These are phyloP conservation scores for Gracilaria gracilis DNA, from an alignment of 23 red algal species.

Conservation along the genomic window DNA sequence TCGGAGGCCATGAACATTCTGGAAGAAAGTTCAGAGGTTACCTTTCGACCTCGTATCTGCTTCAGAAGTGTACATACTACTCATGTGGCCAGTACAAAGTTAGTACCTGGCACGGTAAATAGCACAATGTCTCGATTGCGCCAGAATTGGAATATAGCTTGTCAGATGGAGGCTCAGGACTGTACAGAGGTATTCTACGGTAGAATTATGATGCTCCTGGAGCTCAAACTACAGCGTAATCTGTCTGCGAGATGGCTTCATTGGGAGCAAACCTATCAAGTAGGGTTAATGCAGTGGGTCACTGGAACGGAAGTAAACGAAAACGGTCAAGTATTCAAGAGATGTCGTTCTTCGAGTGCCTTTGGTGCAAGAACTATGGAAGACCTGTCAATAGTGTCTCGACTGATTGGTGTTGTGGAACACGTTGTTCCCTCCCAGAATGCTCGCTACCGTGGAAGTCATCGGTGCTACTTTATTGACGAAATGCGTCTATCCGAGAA, in stretches of 20 bases:
- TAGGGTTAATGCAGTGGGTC: background rate
- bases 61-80: background rate
- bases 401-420: constrained; percentile 18
- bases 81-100: background rate
- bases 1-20: background rate
- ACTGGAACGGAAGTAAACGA: background rate
- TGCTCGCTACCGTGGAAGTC: background rate
- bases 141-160: background rate
- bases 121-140: background rate
- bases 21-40: background rate
- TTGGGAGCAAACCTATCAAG: constrained; percentile 5
- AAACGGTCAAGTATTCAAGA: background rate
- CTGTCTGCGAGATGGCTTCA: background rate
- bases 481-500: background rate
- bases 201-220: background rate
- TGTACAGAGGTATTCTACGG: background rate
- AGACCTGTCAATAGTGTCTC: background rate
- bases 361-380: background rate
- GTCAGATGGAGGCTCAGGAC: background rate
- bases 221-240: background rate
- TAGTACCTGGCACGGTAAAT: background rate
- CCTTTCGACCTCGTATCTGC: constrained; percentile 4
- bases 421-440: background rate
- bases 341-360: background rate
- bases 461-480: constrained; percentile 20